phyloP scores from a whole-genome alignment of 208 protist genomes.

The Vickermania spadyakhi region DNA sequence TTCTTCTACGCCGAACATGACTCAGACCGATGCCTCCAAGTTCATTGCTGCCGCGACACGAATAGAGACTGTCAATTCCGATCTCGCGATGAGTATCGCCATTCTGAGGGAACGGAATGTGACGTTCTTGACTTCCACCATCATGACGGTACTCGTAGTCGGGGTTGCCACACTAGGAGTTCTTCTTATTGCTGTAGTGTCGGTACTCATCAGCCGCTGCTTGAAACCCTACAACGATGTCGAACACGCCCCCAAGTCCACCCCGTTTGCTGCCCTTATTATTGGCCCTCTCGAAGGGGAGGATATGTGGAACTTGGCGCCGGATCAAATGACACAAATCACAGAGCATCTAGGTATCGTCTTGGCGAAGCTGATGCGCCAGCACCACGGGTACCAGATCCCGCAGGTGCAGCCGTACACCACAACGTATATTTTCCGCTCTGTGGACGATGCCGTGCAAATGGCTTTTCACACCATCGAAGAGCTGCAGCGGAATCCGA shows the following conservation, averaged over 20 bases:
- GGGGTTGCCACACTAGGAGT: slow-evolving; percentile 7
- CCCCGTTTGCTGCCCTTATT: slow-evolving; percentile 16
- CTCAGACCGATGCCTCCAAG: not conserved
- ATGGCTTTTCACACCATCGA: slow-evolving; percentile 17
- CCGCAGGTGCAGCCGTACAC: slow-evolving; percentile 18
- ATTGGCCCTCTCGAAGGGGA: slow-evolving; percentile 14
- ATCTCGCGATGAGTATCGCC: slow-evolving; percentile 6
- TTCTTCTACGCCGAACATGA: not conserved
- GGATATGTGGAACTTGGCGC: slow-evolving; percentile 16
- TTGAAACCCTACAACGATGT: slow-evolving; percentile 11
- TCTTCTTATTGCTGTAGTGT: not conserved
- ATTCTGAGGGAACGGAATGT: slow-evolving; percentile 7
- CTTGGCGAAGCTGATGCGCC: slow-evolving; percentile 4
- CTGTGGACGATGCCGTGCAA: slow-evolving; percentile 9
- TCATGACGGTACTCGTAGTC: slow-evolving; percentile 8
- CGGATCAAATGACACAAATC: slow-evolving; percentile 8
- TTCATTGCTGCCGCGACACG: not conserved
- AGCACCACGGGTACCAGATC: slow-evolving; percentile 9
- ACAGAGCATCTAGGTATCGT: slow-evolving; percentile 9
- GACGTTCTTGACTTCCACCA: slow-evolving; percentile 9
- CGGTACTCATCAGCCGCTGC: slow-evolving; percentile 6
- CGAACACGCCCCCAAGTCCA: slow-evolving; percentile 13
- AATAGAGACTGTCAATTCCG: slow-evolving; percentile 8
- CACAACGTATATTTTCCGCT: slow-evolving; percentile 11
- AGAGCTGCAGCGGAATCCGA: slow-evolving; percentile 6